These are phyloP conservation scores for Tardiomyces depauwii DNA, from an alignment of 1,139 yeast genomes.

Conservation along the genomic window DNA sequence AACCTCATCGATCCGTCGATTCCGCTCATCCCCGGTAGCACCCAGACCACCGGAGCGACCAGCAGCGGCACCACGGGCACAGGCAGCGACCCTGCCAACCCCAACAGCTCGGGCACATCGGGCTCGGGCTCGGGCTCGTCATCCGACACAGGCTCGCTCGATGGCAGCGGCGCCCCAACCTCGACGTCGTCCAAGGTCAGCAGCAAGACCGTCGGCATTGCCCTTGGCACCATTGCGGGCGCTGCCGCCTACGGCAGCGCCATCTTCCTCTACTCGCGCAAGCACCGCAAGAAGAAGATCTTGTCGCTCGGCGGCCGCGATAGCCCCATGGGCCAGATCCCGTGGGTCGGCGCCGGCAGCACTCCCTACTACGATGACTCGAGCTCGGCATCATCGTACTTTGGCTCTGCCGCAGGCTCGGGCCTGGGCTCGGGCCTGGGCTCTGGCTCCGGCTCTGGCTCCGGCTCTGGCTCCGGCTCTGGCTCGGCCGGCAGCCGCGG, in stretches of 20 bases:
- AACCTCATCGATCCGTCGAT: slow-evolving; percentile 29
- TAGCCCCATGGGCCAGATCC: background rate
- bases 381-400: background rate
- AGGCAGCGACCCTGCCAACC: slow-evolving; percentile 5
- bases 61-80: slow-evolving; percentile 7
- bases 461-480: too few relatives aligned
- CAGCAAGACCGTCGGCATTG: slow-evolving; percentile 48
- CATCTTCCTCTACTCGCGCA: slow-evolving; percentile 23
- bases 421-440: background rate
- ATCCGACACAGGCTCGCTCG: background rate
- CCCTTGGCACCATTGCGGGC: slow-evolving; percentile 84
- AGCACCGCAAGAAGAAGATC: slow-evolving; percentile 15
- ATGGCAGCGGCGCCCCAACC: background rate
- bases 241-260: slow-evolving; percentile 54
- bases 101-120: background rate
- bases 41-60: slow-evolving; percentile 8
- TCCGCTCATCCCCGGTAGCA: slow-evolving; percentile 19
- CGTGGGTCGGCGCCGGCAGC: background rate
- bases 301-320: background rate
- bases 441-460: background rate
- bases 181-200: background rate
- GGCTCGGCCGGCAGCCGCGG: too few relatives aligned
- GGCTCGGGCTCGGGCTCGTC: background rate
- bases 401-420: background rate
- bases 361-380: background rate